Conservation (phyloP, 2,329 filamentous ascomycete species). For the Westerdykella aurantiaca region DNA sequence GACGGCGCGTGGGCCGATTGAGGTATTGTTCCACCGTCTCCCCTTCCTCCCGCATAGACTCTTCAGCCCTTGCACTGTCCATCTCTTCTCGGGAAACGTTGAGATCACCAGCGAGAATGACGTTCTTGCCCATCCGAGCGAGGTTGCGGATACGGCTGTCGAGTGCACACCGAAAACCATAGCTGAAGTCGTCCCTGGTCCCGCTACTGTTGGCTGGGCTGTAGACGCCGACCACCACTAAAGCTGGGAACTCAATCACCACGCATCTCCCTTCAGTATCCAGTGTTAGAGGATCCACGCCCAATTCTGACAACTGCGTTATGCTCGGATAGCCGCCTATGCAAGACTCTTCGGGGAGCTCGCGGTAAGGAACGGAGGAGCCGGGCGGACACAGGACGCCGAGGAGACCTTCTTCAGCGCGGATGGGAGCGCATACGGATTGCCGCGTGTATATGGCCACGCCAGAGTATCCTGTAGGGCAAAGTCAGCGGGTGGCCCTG, state of each 20-base stretch:
- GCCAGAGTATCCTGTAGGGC: conserved; percentile 78
- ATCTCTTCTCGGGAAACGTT: conserved; percentile 68
- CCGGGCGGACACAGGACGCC: conserved; percentile 71
- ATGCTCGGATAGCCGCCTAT: conserved; percentile 83
- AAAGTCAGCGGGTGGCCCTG: conserved; percentile 4
- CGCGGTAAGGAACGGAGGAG: conserved; percentile 63
- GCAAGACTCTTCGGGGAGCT: conserved; percentile 65
- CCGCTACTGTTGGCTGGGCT: conserved; percentile 86
- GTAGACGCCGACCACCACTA: conserved; percentile 89
- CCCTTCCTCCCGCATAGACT: conserved; percentile 64
- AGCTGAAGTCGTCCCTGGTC: conserved; percentile 72
- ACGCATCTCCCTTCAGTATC: conserved; percentile 92
- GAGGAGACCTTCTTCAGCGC: conserved; percentile 89
- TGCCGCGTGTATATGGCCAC: conserved; percentile 95
- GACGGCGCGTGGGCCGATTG: conserved; percentile 62
- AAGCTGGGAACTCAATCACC: conserved; percentile 86
- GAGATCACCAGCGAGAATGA: conserved; percentile 80
- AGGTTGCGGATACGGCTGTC: conserved; percentile 84
- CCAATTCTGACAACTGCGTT: conserved; percentile 58
- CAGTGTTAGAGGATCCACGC: conserved; percentile 61
- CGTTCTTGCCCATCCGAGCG: conserved; percentile 69
- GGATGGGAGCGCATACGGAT: conserved; percentile 74
- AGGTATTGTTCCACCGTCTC: conserved; percentile 67
- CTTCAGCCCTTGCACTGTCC: conserved; percentile 70
- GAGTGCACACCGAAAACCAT: conserved; percentile 71